Base-by-base conservation (phyloP, 805 yeast genomes). In the Pachysolen tannophilus region DNA sequence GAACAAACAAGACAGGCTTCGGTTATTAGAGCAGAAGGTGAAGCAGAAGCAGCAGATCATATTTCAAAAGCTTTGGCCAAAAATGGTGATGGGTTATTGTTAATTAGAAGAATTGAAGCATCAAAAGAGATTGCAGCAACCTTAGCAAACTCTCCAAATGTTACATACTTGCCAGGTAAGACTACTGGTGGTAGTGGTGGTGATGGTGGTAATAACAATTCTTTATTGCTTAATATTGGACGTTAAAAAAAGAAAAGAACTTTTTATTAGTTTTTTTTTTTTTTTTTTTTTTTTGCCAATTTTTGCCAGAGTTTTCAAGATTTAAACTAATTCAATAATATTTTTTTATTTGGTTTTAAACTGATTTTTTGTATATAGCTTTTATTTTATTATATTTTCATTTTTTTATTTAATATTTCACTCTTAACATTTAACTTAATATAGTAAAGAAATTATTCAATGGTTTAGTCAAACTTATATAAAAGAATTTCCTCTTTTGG, bases 11-110 rank as follows among this genome's bases (percentile, higher is more conserved):
- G 95, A 56, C 88, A 82, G 59, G 98, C 97, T 2, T 67, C 84
- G 32, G 86, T 92, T 50, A 88, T 92, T 47, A 78, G 97, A 52
- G 98, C 98, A 20, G 98, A 92, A 63, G 98, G 97, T 63, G 98
- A 92, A 65, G 98, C 98, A 33, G 97, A 92, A 60, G 86, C 95
- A 39, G 98, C 98, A 3, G 97, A 92, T 41, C 78, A 78, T 42
- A 92, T 92, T 43, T 86, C 96, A 24, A 84, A 79, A 60, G 97
- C 97, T 4, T 72, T 92, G 46, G 75, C 80, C 36, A 88, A 87
- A 65, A 87, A 94, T 17, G 98, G 98, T 58, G 97, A 92, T 54
- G 97, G 97, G 46, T 69, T 92, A 48, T 69, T 92, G 54, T 72
- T 84, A 67, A 88, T 92, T 50, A 77, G 98, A 71, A 76, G 97